A percentile compares a stretch with the other conserved stretches of the same genome.
phyloP scores from a whole-genome alignment of 208 protist genomes.

The Leptomonas pyrrhocoris region DNA sequence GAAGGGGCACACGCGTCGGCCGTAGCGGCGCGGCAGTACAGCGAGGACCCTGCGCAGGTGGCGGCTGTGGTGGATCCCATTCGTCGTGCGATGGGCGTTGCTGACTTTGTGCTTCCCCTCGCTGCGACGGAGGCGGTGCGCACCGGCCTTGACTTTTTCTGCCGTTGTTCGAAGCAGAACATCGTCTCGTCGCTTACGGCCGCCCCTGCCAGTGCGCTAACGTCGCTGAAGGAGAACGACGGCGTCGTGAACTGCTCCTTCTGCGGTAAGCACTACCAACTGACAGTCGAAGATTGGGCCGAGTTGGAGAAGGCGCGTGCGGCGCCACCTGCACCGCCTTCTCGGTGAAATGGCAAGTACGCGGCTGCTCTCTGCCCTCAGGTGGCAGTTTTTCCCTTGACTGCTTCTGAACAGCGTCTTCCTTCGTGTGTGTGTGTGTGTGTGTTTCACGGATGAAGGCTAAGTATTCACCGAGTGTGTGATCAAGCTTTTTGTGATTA shows the following conservation, averaged over 20 bases:
- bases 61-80: slow-evolving; percentile 55
- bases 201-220: slow-evolving; percentile 13
- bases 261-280: slow-evolving; percentile 42
- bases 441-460: too few relatives aligned
- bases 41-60: slow-evolving; percentile 43
- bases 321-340: background rate
- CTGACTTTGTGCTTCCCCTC: slow-evolving; percentile 33
- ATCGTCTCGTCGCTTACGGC: slow-evolving; percentile 43
- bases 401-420: too few relatives aligned
- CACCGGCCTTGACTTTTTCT: slow-evolving; percentile 81
- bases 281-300: slow-evolving; percentile 44
- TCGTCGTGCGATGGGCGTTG: slow-evolving; percentile 40
- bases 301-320: slow-evolving; percentile 28
- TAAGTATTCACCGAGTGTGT: too few relatives aligned
- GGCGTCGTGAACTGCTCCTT: slow-evolving; percentile 39
- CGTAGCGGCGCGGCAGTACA: slow-evolving; percentile 57
- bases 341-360: background rate
- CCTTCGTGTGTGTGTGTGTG: too few relatives aligned
- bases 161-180: slow-evolving; percentile 66
- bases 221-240: slow-evolving; percentile 15
- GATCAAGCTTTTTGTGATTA: too few relatives aligned
- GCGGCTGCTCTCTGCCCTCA: background rate
- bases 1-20: slow-evolving; percentile 61
- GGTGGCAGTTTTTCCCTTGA: slow-evolving; percentile 2
- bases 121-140: slow-evolving; percentile 41